These are phyloP conservation scores for Beta macrorhiza DNA, from an alignment of 179 eudicot species.

Conservation along the genomic window DNA sequence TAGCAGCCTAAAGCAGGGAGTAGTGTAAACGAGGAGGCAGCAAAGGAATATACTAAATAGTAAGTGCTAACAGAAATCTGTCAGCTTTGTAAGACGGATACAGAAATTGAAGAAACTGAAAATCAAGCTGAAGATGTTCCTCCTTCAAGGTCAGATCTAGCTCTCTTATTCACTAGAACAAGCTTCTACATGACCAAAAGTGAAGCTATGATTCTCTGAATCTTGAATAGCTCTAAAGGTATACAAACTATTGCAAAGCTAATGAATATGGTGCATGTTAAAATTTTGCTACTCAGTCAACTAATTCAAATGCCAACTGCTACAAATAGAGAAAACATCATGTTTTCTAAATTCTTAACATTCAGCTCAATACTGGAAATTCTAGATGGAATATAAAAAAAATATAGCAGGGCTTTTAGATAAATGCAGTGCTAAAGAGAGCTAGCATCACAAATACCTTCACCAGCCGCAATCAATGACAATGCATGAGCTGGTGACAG, in stretches of 20 bases:
- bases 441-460: constrained; percentile 51
- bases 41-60: background rate
- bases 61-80: background rate
- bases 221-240: background rate
- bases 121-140: background rate
- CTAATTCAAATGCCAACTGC: background rate
- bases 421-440: background rate
- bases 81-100: background rate
- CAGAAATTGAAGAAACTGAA: background rate
- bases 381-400: background rate
- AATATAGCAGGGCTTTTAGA: background rate
- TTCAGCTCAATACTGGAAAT: background rate
- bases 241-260: background rate
- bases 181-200: background rate
- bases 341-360: background rate
- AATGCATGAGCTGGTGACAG: constrained; percentile 98
- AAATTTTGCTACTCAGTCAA: background rate
- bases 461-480: constrained; percentile 98
- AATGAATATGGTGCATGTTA: background rate
- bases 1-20: background rate
- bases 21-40: background rate
- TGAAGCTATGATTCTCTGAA: background rate
- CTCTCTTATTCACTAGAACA: background rate
- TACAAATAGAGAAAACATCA: background rate
- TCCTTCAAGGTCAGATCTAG: background rate